These are phyloP conservation scores for Saksenaea vasiformis DNA, from an alignment of 371 early-diverging fungal species.

Conservation along the genomic window DNA sequence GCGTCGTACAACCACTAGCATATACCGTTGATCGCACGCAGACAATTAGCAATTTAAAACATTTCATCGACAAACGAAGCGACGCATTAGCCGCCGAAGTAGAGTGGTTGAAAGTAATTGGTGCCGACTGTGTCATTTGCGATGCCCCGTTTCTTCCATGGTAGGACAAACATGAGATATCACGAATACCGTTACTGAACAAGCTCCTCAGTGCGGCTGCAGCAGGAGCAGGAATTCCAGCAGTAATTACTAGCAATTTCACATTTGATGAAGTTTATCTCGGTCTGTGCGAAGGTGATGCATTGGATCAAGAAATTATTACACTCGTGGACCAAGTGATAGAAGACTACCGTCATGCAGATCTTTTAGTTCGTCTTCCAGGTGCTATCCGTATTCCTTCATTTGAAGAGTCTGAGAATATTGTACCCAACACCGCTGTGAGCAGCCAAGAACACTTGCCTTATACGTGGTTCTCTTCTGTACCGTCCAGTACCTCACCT, in stretches of 20 bases:
- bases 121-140: constrained; percentile 65
- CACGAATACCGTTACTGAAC: not conserved
- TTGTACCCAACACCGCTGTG: constrained; percentile 46
- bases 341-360: constrained; percentile 59
- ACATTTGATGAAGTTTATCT: constrained; percentile 77
- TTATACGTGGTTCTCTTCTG: constrained; percentile 30
- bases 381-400: constrained; percentile 71
- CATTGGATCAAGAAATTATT: constrained; percentile 50
- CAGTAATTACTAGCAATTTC: constrained; percentile 72
- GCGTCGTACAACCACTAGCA: constrained; percentile 72
- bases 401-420: constrained; percentile 42
- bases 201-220: constrained; percentile 56
- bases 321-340: constrained; percentile 49
- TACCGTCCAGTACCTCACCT: constrained; percentile 14
- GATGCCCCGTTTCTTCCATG: constrained; percentile 75
- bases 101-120: constrained; percentile 56
- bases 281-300: constrained; percentile 59
- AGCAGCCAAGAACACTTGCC: constrained; percentile 44
- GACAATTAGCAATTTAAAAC: constrained; percentile 49
- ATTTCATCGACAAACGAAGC: constrained; percentile 48
- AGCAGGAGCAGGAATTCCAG: constrained; percentile 57
- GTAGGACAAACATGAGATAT: constrained; percentile 29
- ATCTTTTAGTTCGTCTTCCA: constrained; percentile 66
- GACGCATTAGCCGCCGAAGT: constrained; percentile 51
- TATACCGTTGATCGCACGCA: constrained; percentile 67